Evolutionary conservation across 225 moss, liverwort and hornwort genomes (phyloP), one percentile per base, ranked within the genome.

Genomic region (Rhytidiadelphus loreus): DNA sequence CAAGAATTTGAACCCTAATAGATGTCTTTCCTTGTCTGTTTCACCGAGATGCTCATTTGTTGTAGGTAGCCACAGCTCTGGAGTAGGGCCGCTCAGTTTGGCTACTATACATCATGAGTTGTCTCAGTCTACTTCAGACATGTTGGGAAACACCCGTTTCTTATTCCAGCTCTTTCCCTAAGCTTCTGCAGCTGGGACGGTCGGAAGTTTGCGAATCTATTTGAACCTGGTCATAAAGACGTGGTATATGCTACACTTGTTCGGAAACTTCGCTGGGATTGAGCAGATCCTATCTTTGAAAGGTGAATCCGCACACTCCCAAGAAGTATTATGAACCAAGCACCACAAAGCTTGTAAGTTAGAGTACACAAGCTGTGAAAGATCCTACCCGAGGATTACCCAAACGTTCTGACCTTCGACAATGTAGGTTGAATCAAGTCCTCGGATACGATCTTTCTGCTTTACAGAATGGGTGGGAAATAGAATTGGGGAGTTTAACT

Each of bases 151-250:
- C 43, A 30, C 66, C 48, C 33, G n/a, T 83, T 86, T 88, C 75
- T 91, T 91, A 85, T 80, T 93, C 92, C 92, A 90, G 93, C 91
- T 88, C 93, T 89, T 92, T 91, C 91, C 91, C 92, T 65, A 72
- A 77, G 89, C 93, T 88, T 77, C 88, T 88, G 80, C 83, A 88
- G 89, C 81, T 84, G 92, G 89, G 92, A 88, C 84, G 91, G 91
- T 90, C 91, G 90, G 93, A 90, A 78, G 86, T 87, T 81, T 61
- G 88, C 68, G 85, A 76, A 66, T 81, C 56, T 69, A 60, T 71
- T 80, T 81, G 68, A 56, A 80, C 88, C 69, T 72, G 89, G 76
- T 89, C 65, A 68, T n/a, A 76, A 84, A 52, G 81, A 84, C 86
- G 77, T 86, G 85, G 60, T 43, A 70, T 92, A 87, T 93, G 79